Conservation (phyloP, 2,329 filamentous ascomycete species). For the Drechslerella coelobrocha region DNA sequence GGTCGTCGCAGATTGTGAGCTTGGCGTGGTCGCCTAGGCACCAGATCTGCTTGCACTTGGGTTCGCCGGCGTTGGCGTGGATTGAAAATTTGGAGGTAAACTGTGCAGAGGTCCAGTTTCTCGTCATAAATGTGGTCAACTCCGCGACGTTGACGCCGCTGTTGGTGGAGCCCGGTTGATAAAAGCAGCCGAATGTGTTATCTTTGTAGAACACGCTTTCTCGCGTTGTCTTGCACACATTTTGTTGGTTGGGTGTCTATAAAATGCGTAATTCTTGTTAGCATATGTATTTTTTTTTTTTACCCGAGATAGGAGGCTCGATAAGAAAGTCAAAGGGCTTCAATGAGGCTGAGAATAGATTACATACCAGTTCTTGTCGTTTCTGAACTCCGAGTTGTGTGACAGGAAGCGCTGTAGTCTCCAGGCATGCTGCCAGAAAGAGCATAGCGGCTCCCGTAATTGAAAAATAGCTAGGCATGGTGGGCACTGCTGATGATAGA, state of each 20-base stretch:
- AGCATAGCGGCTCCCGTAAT: no score
- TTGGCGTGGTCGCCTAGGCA: constrained; percentile 21
- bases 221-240: background rate
- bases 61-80: background rate
- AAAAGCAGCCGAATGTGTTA: constrained; percentile 5
- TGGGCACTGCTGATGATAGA: no score
- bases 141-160: constrained; percentile 12
- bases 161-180: background rate
- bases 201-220: background rate
- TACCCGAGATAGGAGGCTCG: no score
- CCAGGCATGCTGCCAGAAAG: no score
- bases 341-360: no score
- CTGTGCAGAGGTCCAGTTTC: background rate
- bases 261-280: no score
- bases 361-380: no score
- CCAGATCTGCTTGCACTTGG: constrained; percentile 16
- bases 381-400: no score
- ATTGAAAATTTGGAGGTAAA: background rate
- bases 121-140: constrained; percentile 3
- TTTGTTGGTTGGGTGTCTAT: background rate
- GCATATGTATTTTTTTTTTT: no score
- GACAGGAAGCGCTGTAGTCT: no score
- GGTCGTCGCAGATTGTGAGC: constrained; percentile 13
- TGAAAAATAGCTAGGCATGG: no score
- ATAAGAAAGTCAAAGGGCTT: no score